Percentiles rank a stretch among this genome's conserved stretches.
Conservation (phyloP, 345 rosid genomes). For the Rhodomyrtus tomentosa region DNA sequence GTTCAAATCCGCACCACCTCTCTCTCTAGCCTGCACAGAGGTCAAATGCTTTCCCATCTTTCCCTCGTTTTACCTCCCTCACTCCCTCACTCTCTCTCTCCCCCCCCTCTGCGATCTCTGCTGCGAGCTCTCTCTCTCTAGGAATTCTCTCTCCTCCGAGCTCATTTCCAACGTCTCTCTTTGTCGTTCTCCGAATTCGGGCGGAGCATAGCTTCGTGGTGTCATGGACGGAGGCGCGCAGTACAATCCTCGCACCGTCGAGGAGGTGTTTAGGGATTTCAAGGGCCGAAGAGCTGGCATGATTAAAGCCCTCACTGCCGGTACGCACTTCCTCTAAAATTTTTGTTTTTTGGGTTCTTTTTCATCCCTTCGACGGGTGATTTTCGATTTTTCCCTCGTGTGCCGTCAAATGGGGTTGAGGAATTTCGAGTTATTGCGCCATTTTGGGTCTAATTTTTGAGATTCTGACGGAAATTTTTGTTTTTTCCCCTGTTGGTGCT, state of each 20-base stretch:
- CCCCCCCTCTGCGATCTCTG: not conserved
- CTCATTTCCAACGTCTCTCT: not conserved
- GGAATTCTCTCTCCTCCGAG: not conserved
- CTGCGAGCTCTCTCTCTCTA: slow-evolving; percentile 1
- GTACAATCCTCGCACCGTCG: slow-evolving; percentile 67
- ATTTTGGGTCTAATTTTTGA: not conserved
- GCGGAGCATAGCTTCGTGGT: not conserved
- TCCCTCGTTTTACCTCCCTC: slow-evolving; percentile 1
- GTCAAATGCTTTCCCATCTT: slow-evolving; percentile 15
- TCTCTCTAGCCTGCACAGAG: slow-evolving; percentile 1
- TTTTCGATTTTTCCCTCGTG: not conserved
- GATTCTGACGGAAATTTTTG: not conserved
- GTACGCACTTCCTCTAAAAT: slow-evolving; percentile 5
- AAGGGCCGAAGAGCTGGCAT: slow-evolving; percentile 64
- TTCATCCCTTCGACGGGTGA: not conserved
- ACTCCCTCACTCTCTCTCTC: not conserved
- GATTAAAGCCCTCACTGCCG: slow-evolving; percentile 63
- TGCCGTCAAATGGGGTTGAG: not conserved
- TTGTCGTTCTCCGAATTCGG: not conserved
- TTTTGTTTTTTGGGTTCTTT: not conserved
- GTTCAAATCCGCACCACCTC: slow-evolving; percentile 16
- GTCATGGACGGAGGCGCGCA: slow-evolving; percentile 41
- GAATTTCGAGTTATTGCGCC: not conserved
- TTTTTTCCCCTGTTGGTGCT: not conserved
- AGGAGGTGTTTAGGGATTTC: slow-evolving; percentile 60